A percentile compares a stretch with the other conserved stretches of the same genome.
Evolutionary conservation across 257 asterid genomes (phyloP).

Genomic region (Verbascum thapsus): DNA sequence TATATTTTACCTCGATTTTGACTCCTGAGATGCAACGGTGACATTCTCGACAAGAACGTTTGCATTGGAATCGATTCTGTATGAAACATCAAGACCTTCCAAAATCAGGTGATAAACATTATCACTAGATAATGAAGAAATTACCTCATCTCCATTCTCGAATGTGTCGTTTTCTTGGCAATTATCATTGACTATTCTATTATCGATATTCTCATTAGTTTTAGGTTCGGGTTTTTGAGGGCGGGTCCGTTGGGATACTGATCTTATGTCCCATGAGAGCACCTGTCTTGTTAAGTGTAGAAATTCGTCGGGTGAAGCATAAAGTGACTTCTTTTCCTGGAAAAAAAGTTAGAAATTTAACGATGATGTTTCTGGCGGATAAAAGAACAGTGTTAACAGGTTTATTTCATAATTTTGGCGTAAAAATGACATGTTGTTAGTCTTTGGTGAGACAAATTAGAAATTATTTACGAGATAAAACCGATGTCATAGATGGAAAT

Average conservation of each 20-base stretch:
- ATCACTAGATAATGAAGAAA: conserved; percentile 27
- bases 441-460: neutral
- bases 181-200: conserved; percentile 9
- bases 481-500: neutral
- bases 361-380: neutral
- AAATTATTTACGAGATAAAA: neutral
- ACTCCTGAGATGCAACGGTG: conserved; percentile 26
- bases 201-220: conserved; percentile 17
- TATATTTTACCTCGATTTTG: conserved; percentile 15
- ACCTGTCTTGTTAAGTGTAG: conserved; percentile 69
- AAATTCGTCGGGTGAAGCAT: conserved; percentile 66
- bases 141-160: conserved; percentile 37
- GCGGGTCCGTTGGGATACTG: conserved; percentile 72
- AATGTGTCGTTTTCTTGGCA: conserved; percentile 32
- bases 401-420: neutral
- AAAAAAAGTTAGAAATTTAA: neutral
- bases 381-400: no score
- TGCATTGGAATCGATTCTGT: conserved; percentile 60
- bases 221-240: conserved; percentile 38
- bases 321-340: conserved; percentile 69
- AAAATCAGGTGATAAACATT: conserved; percentile 64
- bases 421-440: neutral
- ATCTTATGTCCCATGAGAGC: conserved; percentile 87
- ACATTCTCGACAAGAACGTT: conserved; percentile 68
- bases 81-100: conserved; percentile 73